These are phyloP conservation scores for Camelina hispida DNA, from an alignment of 345 rosid species.

Conservation along the genomic window DNA sequence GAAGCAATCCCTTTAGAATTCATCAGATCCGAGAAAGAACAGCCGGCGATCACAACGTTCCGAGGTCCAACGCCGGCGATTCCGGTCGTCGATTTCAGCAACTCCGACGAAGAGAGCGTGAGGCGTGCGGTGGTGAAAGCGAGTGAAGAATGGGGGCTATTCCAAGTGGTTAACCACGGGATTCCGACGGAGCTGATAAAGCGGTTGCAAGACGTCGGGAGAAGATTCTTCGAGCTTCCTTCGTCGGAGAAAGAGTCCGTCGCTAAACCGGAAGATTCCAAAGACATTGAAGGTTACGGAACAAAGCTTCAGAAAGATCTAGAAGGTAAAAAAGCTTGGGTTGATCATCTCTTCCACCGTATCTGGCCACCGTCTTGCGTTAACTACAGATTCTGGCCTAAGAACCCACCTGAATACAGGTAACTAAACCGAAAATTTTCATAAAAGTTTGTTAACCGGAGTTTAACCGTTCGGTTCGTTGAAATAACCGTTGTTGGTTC, in stretches of 20 bases:
- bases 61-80: constrained; percentile 52
- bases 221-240: constrained; percentile 70
- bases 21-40: constrained; percentile 69
- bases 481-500: not conserved
- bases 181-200: constrained; percentile 54
- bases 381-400: constrained; percentile 76
- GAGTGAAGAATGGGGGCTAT: constrained; percentile 56
- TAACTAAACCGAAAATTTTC: not conserved
- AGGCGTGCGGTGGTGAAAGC: constrained; percentile 50
- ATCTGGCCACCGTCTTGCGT: constrained; percentile 75
- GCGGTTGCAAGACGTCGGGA: constrained; percentile 60
- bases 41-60: constrained; percentile 69
- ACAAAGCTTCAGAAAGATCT: constrained; percentile 56
- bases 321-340: constrained; percentile 73
- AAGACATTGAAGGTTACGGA: constrained; percentile 72
- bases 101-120: constrained; percentile 36
- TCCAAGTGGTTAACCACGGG: constrained; percentile 57
- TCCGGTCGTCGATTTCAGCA: constrained; percentile 54
- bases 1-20: constrained; percentile 67
- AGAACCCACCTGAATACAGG: constrained; percentile 78
- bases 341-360: constrained; percentile 78
- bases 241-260: constrained; percentile 63
- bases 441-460: not conserved
- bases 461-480: not conserved
- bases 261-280: constrained; percentile 52